Conservation (phyloP, 176 grass and related monocot species). For the Tillandsia fasciculata region DNA sequence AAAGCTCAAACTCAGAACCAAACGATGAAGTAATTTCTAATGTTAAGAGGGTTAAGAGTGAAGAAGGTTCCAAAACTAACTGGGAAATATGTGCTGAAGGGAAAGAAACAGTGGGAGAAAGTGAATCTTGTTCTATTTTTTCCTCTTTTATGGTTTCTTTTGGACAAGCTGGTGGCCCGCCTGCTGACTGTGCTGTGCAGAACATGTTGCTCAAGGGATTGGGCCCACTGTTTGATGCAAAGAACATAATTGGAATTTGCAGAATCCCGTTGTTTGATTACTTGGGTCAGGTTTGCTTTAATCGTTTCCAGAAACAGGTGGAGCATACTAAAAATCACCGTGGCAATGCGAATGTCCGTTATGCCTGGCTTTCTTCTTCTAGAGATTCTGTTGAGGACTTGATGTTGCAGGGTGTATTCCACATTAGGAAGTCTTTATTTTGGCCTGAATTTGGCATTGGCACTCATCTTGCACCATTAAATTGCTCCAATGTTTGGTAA, state of each 20-base stretch:
- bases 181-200: conserved; percentile 47
- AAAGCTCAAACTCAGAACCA: conserved; percentile 74
- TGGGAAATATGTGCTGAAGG: conserved; percentile 17
- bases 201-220: conserved; percentile 66
- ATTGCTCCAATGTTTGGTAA: conserved; percentile 66
- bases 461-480: conserved; percentile 60
- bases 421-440: conserved; percentile 38
- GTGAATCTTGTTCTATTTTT: conserved; percentile 38
- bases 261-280: conserved; percentile 60
- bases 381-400: conserved; percentile 58
- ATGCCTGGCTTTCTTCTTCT: conserved; percentile 85
- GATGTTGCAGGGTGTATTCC: conserved; percentile 46
- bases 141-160: conserved; percentile 19
- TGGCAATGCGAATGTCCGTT: conserved; percentile 84
- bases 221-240: conserved; percentile 35
- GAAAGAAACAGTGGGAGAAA: conserved; percentile 56
- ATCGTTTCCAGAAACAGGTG: conserved; percentile 53
- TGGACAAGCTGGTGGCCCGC: conserved; percentile 24
- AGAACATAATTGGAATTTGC: conserved; percentile 59
- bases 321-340: conserved; percentile 32
- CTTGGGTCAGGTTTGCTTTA: conserved; percentile 37
- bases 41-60: conserved; percentile 37
- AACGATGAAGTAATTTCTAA: conserved; percentile 41
- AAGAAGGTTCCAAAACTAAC: conserved; percentile 14
- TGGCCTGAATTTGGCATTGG: conserved; percentile 55